Base-by-base conservation (phyloP, 257 asterid species). In the Rauvolfia tetraphylla region DNA sequence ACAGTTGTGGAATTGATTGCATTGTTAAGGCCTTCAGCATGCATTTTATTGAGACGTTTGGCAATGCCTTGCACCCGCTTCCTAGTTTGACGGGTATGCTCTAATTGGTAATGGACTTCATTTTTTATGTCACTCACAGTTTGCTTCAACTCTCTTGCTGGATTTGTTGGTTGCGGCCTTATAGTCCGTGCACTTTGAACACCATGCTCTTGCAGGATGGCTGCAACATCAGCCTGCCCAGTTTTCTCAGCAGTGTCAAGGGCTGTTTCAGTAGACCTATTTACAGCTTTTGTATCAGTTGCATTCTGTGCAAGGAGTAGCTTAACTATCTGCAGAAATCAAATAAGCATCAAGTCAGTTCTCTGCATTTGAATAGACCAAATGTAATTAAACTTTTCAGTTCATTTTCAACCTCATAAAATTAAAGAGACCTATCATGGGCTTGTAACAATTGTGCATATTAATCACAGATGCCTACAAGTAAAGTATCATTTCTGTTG, bases 1-100 rank as follows among this genome's bases (percentile, higher is more conserved):
- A 86, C 88, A 0, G 88, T 86, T 15, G 90, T 82, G 33, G 90
- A 86, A 75, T 86, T 86, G 67, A 86, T 86, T 11, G 90, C 90
- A 49, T 86, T 86, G 80, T 86, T 86, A 3, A 86, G 88, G 38
- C 90, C 90, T 80, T 86, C 90, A 2, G 81, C 42, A 12, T 86
- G 90, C 88, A 86, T 82, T 77, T 86, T 86, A 66, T 86, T 78
- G 7, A 86, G 79, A 71, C 88, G 87, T 56, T 86, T 84, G 5
- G 87, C 88, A 42, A 86, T 86, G 72, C 85, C 85, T 71, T 84
- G 88, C 29, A 86, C 84, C 0, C 90, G 82, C 68, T 72, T 84
- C 74, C 87, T 76, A 6, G 88, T 86, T 38, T 82, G 90, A 9
- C 84, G 79, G 0, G 86, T 82, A 39, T 86, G 90, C 51, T 86